Evolutionary conservation across 106 monocot genomes (phyloP).

Genomic region (Apostasia shenzhenica): DNA sequence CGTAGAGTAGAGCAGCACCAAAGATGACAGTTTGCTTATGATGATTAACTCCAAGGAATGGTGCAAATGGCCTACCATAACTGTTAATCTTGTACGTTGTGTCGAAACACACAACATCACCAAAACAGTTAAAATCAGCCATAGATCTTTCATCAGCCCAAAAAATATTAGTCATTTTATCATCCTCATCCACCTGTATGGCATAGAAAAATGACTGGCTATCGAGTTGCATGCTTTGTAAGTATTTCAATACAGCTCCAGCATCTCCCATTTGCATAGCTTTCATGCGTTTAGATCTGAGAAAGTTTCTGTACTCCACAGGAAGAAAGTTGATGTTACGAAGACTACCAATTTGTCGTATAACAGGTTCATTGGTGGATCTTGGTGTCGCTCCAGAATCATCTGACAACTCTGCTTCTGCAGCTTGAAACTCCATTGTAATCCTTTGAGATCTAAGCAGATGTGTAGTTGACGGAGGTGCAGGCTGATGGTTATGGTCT

Average conservation of each 20-base stretch:
- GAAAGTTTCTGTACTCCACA: conserved; percentile 26
- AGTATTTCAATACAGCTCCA: conserved; percentile 32
- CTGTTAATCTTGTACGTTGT: conserved; percentile 33
- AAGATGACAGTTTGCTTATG: conserved; percentile 44
- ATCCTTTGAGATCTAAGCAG: conserved; percentile 46
- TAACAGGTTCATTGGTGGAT: conserved; percentile 10
- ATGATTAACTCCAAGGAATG: conserved; percentile 43
- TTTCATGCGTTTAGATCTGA: conserved; percentile 38
- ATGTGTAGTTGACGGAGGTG: conserved; percentile 43
- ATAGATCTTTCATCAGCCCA: conserved; percentile 46
- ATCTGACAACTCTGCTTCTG: conserved; percentile 40
- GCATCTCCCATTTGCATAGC: conserved; percentile 46
- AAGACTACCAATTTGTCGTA: conserved; percentile 14
- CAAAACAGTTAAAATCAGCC: conserved; percentile 33
- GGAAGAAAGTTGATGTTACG: conserved; percentile 24
- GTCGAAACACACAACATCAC: conserved; percentile 51
- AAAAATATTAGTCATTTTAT: conserved; percentile 46
- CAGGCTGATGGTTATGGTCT: conserved; percentile 50
- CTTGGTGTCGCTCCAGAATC: conserved; percentile 29
- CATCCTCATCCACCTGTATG: conserved; percentile 48
- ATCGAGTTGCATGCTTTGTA: conserved; percentile 41
- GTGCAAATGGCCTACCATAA: conserved; percentile 40
- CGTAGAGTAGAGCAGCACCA: conserved; percentile 38
- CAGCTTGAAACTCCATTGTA: conserved; percentile 34
- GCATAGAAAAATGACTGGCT: conserved; percentile 40